Conservation (phyloP, 2,329 filamentous ascomycete genomes). For the Chalaropsis thielavioides region DNA sequence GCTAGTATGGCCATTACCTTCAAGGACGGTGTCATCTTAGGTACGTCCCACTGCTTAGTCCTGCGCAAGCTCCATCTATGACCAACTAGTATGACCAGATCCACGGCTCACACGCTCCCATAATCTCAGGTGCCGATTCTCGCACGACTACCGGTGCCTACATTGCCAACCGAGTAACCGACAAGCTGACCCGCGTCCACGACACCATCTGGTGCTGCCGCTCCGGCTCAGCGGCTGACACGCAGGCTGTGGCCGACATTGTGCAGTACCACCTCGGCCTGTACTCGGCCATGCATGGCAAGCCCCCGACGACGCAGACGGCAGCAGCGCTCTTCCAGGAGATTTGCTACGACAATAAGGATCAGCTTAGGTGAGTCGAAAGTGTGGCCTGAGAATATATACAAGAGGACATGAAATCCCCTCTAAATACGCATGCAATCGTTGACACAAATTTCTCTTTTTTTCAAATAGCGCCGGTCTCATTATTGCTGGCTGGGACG, state of each 20-base stretch:
- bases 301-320: conserved; percentile 83
- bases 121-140: conserved; percentile 63
- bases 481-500: conserved; percentile 97
- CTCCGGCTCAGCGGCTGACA: conserved; percentile 93
- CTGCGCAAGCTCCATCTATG: not conserved
- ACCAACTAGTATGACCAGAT: too few relatives aligned
- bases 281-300: conserved; percentile 80
- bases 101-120: not conserved
- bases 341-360: conserved; percentile 96
- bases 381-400: too few relatives aligned
- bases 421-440: not conserved
- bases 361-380: conserved; percentile 59
- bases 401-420: not conserved
- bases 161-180: conserved; percentile 97
- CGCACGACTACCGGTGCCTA: conserved; percentile 95
- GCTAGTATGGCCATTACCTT: conserved; percentile 95
- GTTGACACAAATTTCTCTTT: not conserved
- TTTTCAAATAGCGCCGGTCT: conserved; percentile 61
- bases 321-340: conserved; percentile 95
- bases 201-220: conserved; percentile 99
- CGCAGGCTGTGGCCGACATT: conserved; percentile 94
- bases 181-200: conserved; percentile 96
- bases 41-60: conserved; percentile 29
- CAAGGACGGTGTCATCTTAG: conserved; percentile 92
- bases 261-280: conserved; percentile 92